Evolutionary conservation across 148 eudicot species (phyloP), one percentile per base, ranked within the genome.

Genomic region (Agrostemma githago): DNA sequence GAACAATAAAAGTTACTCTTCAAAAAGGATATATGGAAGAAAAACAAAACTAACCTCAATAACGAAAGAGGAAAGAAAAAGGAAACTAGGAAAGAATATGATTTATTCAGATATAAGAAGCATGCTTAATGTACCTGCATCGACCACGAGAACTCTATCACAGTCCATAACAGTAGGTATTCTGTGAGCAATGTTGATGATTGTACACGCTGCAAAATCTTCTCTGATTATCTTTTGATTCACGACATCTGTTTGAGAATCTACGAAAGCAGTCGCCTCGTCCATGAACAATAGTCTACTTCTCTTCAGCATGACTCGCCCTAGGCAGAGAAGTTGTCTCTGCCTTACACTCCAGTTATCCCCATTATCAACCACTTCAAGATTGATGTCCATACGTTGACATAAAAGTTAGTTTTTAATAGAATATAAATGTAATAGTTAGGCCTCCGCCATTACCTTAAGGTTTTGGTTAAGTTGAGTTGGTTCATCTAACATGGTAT

Each of bases 141-240:
- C 97, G 48, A 95, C 74, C 66, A 95, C 98, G 21, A 95, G 86
- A 78, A 95, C 98, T 8, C 88, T 76, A 41, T 95, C 98, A 74
- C 98, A 95, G 79, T 95, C 97, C 98, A 95, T 95, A 39, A 92
- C 98, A 0, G 98, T 95, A 1, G 98, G 98, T 76, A 95, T 95
- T 62, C 98, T 95, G 67, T 95, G 98, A 67, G 98, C 97, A 77
- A 95, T 95, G 86, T 97, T 95, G 83, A 92, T 92, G 68, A 95
- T 95, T 15, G 99, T 90, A 72, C 96, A 87, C 20, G 84, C 73
- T 1, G 90, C 83, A 70, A 95, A 92, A 75, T 95, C 98, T 86
- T 90, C 97, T 40, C 99, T 72, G 66, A 95, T 95, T 71, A 95
- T 90, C 74, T 74, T 87, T 78, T 95, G 99, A 69, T 92, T 92